A percentile compares a stretch with the other conserved stretches of the same genome.
Conservation (phyloP, 2,329 filamentous ascomycete genomes). For the Tricladium varicosporioides region DNA sequence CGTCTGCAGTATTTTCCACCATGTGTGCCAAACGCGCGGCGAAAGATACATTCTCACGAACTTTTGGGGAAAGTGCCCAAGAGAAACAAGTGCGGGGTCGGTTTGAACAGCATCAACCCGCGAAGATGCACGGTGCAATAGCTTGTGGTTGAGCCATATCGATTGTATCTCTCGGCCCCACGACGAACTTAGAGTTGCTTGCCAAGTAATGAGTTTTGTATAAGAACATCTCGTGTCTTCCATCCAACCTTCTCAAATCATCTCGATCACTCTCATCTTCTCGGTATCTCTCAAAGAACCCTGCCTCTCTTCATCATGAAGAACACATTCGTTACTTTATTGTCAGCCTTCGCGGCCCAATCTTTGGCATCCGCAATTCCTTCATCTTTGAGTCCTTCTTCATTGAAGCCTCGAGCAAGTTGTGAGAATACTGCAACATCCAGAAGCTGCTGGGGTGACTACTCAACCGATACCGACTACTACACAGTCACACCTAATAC, state of each 20-base stretch:
- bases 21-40: neutral
- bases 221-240: conserved; percentile 2
- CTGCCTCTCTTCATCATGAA: conserved; percentile 26
- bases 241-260: conserved; percentile 8
- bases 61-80: neutral
- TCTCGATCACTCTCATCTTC: conserved; percentile 13
- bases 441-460: conserved; percentile 33
- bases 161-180: neutral
- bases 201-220: conserved; percentile 1
- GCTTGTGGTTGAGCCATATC: neutral
- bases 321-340: conserved; percentile 22
- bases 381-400: conserved; percentile 11
- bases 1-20: neutral
- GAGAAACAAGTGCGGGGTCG: neutral
- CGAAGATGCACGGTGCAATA: neutral
- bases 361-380: conserved; percentile 25
- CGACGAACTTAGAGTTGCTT: neutral
- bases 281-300: conserved; percentile 12
- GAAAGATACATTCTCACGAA: neutral
- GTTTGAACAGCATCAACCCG: neutral
- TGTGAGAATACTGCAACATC: conserved; percentile 33
- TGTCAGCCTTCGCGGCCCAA: conserved; percentile 19
- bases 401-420: conserved; percentile 14
- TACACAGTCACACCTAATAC: conserved; percentile 33
- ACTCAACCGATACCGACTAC: conserved; percentile 33